phyloP scores from a whole-genome alignment of 495 filamentous ascomycete species.

The Penicillium crystallinum region DNA sequence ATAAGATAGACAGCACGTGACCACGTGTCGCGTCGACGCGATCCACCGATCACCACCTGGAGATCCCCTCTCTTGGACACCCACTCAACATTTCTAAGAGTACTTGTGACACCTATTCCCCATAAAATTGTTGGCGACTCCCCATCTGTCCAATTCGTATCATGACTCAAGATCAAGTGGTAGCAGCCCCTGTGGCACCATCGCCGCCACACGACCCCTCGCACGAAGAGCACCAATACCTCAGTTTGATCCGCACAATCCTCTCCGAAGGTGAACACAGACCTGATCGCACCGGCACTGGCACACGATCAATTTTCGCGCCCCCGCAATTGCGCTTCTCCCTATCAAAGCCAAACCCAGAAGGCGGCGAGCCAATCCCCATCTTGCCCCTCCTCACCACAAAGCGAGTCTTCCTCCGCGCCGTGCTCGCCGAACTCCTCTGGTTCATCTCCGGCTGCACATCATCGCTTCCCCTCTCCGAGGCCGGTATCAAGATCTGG shows the following conservation, averaged over 20 bases:
- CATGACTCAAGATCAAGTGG: slow-evolving; percentile 24
- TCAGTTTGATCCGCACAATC: slow-evolving; percentile 70
- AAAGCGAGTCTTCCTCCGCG: slow-evolving; percentile 91
- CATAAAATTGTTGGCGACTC: neutral
- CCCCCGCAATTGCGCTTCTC: slow-evolving; percentile 80
- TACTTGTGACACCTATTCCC: neutral
- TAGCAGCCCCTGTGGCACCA: slow-evolving; percentile 11
- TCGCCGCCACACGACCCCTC: slow-evolving; percentile 16
- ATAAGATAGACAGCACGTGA: slow-evolving; percentile 13
- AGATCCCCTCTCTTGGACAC: neutral
- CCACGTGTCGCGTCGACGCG: slow-evolving; percentile 25
- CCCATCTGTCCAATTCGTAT: neutral
- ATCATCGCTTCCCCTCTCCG: slow-evolving; percentile 65
- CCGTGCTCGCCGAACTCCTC: slow-evolving; percentile 87
- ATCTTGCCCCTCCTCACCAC: slow-evolving; percentile 91
- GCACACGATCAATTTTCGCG: slow-evolving; percentile 83
- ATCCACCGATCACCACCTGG: slow-evolving; percentile 1
- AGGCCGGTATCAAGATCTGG: slow-evolving; percentile 90
- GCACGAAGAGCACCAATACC: slow-evolving; percentile 75
- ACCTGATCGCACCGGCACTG: slow-evolving; percentile 87
- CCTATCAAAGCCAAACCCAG: slow-evolving; percentile 54
- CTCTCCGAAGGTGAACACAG: slow-evolving; percentile 71
- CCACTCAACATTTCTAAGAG: neutral
- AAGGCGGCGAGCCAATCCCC: slow-evolving; percentile 36
- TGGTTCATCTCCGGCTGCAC: slow-evolving; percentile 91